Percentiles rank a stretch among this genome's conserved stretches.
phyloP scores from a whole-genome alignment of 208 protist genomes.

The Wallacemonas sp. region DNA sequence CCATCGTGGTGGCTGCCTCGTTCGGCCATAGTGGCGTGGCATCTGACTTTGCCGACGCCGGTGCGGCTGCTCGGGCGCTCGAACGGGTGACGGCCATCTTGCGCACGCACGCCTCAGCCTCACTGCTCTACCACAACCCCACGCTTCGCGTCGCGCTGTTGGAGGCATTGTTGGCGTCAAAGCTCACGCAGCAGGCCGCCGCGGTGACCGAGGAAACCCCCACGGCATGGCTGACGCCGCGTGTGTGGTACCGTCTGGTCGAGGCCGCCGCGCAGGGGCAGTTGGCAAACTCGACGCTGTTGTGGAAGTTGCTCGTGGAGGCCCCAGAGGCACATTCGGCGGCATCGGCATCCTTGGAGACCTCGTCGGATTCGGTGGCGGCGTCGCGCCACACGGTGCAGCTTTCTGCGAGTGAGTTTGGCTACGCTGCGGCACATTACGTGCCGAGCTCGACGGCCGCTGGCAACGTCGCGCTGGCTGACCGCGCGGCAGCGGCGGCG shows the following conservation, averaged over 20 bases:
- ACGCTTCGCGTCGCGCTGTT: constrained; percentile 48
- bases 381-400: constrained; percentile 29
- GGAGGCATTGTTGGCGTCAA: constrained; percentile 43
- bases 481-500: constrained; percentile 17
- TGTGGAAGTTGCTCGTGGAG: constrained; percentile 51
- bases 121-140: constrained; percentile 37
- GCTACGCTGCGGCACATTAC: constrained; percentile 69
- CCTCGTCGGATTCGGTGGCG: not conserved
- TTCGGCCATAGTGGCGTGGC: constrained; percentile 10
- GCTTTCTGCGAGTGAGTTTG: constrained; percentile 41
- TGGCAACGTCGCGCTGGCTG: constrained; percentile 13
- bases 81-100: not conserved
- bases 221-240: constrained; percentile 49
- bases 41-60: not conserved
- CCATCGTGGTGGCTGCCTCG: constrained; percentile 19
- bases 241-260: constrained; percentile 50
- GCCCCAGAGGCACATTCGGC: not conserved
- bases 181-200: constrained; percentile 43
- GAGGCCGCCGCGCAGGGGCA: constrained; percentile 50
- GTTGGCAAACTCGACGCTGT: constrained; percentile 60
- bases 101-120: not conserved
- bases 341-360: too few relatives aligned
- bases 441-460: constrained; percentile 11
- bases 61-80: not conserved
- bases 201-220: constrained; percentile 45